Base-by-base conservation (phyloP, 495 filamentous ascomycete species). In the Achaetomiella virescens region DNA sequence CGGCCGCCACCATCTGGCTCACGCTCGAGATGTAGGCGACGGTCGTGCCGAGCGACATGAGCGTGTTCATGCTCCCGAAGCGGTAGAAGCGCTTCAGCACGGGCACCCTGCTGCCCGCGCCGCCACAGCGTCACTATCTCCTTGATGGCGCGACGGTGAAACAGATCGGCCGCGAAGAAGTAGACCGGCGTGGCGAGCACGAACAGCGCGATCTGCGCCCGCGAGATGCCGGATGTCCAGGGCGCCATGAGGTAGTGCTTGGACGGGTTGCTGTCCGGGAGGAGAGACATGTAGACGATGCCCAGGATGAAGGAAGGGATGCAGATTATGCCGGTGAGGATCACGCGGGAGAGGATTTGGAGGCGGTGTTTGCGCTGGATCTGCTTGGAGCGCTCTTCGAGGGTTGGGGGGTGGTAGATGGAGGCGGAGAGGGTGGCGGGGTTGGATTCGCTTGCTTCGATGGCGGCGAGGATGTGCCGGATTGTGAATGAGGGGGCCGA, bases 41-140 rank as follows among this genome's bases (percentile, higher is more conserved):
- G 6, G 83, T 83, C 0, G 93, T 96, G 9, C 93, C 92, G 14
- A 92, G 75, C 10, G 88, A 95, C 62, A 97, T 88, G 54, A 97
- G 78, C 67, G 93, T 84, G 63, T 96, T 95, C 92, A 97, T 97
- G 71, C 91, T 96, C 14, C 92, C 92, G 61, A 97, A 97, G 14
- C 89, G 83, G 61, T 91, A 92, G 60, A 97, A 91, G 17, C 93
- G 76, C 54, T 84, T 80, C 20, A 88, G 62, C 10, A 95, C 65
- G 0, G 91, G 91, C 2, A 86, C 83, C 9, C 77, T 81, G 67
- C 90, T 97, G 42, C 84, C 27, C 80, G n/a, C 71, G 83, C 29
- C 89, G 77, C 92, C 92, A 97, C 22, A 96, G 69, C 0, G 84
- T 80, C 54, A 76, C 74, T 18, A 97, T 75, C 62, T 97, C 92